phyloP scores from a whole-genome alignment of 2,329 filamentous ascomycete species.

The Emergomyces pasteurianus region DNA sequence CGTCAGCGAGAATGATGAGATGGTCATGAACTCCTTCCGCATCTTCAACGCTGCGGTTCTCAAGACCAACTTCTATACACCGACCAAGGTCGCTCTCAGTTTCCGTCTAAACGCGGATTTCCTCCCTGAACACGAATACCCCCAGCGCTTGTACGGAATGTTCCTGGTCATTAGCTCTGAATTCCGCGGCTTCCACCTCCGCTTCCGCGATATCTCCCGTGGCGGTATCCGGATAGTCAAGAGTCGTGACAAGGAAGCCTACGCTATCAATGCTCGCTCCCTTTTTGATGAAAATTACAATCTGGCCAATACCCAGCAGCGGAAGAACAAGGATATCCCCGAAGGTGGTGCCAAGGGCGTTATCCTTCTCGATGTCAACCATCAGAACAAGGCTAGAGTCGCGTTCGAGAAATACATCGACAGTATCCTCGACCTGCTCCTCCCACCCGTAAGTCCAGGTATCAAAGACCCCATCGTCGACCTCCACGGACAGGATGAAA shows the following conservation, averaged over 20 bases:
- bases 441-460: slow-evolving; percentile 79
- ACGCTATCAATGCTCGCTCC: slow-evolving; percentile 89
- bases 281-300: slow-evolving; percentile 99
- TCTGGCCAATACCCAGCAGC: slow-evolving; percentile 93
- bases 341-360: slow-evolving; percentile 98
- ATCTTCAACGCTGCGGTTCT: slow-evolving; percentile 88
- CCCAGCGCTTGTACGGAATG: slow-evolving; percentile 91
- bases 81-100: slow-evolving; percentile 93
- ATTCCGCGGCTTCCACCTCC: slow-evolving; percentile 91
- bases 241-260: slow-evolving; percentile 90
- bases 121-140: slow-evolving; percentile 83
- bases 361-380: slow-evolving; percentile 81
- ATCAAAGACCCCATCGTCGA: slow-evolving; percentile 99
- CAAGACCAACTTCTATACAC: slow-evolving; percentile 97
- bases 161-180: slow-evolving; percentile 96
- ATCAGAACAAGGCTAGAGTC: slow-evolving; percentile 83
- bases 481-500: slow-evolving; percentile 87
- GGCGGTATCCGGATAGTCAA: slow-evolving; percentile 98
- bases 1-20: slow-evolving; percentile 86
- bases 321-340: slow-evolving; percentile 99
- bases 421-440: slow-evolving; percentile 86
- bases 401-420: slow-evolving; percentile 99
- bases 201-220: slow-evolving; percentile 92
- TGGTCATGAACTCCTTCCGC: slow-evolving; percentile 95
- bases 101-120: slow-evolving; percentile 78